Percentiles rank a stretch among this genome's conserved stretches.
These are phyloP conservation scores for Apiotrichum laibachii DNA, from an alignment of 1,284 basidiomycete species.

Conservation along the genomic window DNA sequence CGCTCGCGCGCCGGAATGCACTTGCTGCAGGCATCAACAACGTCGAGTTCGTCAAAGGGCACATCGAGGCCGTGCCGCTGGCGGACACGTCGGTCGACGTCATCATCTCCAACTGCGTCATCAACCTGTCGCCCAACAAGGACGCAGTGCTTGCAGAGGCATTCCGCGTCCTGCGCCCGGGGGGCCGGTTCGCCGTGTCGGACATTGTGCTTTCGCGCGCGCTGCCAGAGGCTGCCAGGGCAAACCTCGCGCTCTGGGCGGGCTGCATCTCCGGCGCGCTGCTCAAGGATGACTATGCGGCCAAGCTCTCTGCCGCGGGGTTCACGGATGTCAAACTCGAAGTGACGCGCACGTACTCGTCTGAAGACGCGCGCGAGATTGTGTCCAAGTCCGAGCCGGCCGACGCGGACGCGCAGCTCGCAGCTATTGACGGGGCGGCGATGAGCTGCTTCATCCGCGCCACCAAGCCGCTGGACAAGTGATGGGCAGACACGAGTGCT, in stretches of 20 bases:
- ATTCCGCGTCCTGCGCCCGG: conserved; percentile 92
- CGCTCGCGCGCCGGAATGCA: conserved; percentile 52
- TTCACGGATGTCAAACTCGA: conserved; percentile 16
- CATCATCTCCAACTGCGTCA: conserved; percentile 59
- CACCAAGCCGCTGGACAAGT: conserved; percentile 3
- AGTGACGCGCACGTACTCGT: conserved; percentile 19
- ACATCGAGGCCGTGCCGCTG: conserved; percentile 55
- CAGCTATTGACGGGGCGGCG: conserved; percentile 17
- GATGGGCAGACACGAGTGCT: too few relatives aligned
- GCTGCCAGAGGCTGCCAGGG: conserved; percentile 7
- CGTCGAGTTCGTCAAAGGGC: conserved; percentile 55
- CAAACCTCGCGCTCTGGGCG: conserved; percentile 22
- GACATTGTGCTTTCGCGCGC: conserved; percentile 28
- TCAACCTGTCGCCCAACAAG: conserved; percentile 57
- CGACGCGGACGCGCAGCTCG: conserved; percentile 7
- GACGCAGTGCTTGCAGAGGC: conserved; percentile 68
- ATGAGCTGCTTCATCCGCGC: conserved; percentile 19
- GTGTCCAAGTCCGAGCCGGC: conserved; percentile 8
- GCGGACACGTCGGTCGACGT: conserved; percentile 56
- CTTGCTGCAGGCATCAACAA: conserved; percentile 49
- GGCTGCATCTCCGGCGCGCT: conserved; percentile 24
- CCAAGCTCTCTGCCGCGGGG: conserved; percentile 16
- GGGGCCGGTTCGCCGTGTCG: conserved; percentile 83
- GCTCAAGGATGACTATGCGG: conserved; percentile 16
- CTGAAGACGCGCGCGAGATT: conserved; percentile 20